Evolutionary conservation across 2,329 filamentous ascomycete genomes (phyloP), one percentile per base, ranked within the genome.

Genomic region (Penicillium oxalicum): DNA sequence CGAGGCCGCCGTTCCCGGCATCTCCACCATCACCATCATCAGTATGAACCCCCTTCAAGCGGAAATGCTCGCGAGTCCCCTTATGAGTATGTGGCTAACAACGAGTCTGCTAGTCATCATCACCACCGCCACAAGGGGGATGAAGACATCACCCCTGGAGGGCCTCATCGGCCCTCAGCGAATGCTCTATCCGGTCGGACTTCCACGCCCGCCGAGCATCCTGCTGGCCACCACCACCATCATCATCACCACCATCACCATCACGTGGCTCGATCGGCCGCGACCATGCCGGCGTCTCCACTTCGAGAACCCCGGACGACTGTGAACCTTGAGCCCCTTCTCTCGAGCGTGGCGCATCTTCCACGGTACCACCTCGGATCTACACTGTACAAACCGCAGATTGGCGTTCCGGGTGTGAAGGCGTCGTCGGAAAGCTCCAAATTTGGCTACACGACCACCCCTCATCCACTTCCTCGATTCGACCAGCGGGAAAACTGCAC

Each of bases 401-500:
- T 95, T 4, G 71, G 73, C 2, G 60, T 75, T 4, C 74, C 75
- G 1, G 66, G 74, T 2, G 70, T 61, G 11, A 66, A 63, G 45
- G 65, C 66, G 2, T 64, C 66, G 0, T 36, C 61, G n/a, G 70
- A 70, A 46, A 77, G 77, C 56, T 71, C 76, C 46, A 80, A 79
- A 54, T 78, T 80, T 52, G 76, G 78, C 36, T 83, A 80, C 55
- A 75, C 74, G 4, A 78, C 77, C 24, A 79, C 72, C 27, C 88
- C 87, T 0, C 83, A 79, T 45, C 86, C 87, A 0, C 74, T 96
- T 1, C 91, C 91, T 0, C 80, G 81, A 52, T 88, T 91, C 36
- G 73, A 86, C 55, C 83, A 80, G 39, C 87, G 88, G 51, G 86
- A 91, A 57, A 97, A 97, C 60, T 95, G 89, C 65, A 94, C 88